Base-by-base conservation (phyloP, 2,329 filamentous ascomycete genomes). In the Iodosphaeria phyllophila region DNA sequence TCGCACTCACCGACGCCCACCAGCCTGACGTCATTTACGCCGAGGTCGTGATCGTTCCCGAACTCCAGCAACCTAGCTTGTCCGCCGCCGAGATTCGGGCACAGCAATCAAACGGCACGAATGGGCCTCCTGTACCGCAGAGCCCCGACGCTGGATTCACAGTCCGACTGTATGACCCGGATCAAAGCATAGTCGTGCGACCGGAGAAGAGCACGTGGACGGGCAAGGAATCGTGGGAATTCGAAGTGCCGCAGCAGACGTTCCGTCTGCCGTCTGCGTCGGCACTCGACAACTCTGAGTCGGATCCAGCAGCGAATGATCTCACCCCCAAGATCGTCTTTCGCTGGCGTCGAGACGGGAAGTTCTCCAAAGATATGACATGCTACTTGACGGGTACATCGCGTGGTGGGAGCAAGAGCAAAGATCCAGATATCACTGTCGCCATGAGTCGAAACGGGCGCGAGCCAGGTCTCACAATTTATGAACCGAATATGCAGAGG, bases 361-460 rank as follows among this genome's bases (percentile, higher is more conserved):
- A 82, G 34, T 53, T 92, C 27, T 77, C 73, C 29, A 89, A 78
- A 51, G 82, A 92, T 41, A 70, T 92, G 57, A 82, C 78, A 2
- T 93, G 84, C 49, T 83, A 76, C 47, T 62, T 92, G 52, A 77
- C 74, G 0, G 84, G 86, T 10, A 78, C 73, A 44, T 75, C 69
- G 8, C 66, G 76, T 0, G 67, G 66, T 16, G 69, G 66, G 13
- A 79, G 74, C 50, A 79, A 79, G 56, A 77, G 62, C 54, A 86
- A 79, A 44, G 89, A 98, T 45, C 86, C 89, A 0, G 89, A 95
- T 49, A 95, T 95, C 37, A 84, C 83, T 0, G 63, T 95, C n/a
- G 83, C 82, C 3, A 64, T 95, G 38, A 92, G 84, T 57, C 72
- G 75, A 35, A 63, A 65, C 11, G 58, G 74, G 14, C 74, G 69